Evolutionary conservation across 1,284 basidiomycete species (phyloP).

Genomic region (Moniliophthora roreri): DNA sequence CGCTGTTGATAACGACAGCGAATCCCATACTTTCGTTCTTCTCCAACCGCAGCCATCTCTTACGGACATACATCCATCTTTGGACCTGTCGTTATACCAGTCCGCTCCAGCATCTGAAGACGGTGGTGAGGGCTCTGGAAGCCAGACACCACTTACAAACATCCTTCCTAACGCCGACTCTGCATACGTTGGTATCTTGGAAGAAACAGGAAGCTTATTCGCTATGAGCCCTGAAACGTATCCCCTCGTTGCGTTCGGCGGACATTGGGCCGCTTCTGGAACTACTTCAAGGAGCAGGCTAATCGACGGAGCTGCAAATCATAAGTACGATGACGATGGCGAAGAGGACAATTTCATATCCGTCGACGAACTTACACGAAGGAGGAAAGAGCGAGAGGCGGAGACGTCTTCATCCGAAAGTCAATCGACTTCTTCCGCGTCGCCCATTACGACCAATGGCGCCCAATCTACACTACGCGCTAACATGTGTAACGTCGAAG

Average conservation of each 20-base stretch:
- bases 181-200: slow-evolving; percentile 75
- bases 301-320: slow-evolving; percentile 19
- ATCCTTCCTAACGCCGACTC: slow-evolving; percentile 49
- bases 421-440: slow-evolving; percentile 22
- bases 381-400: slow-evolving; percentile 20
- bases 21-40: slow-evolving; percentile 65
- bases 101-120: neutral
- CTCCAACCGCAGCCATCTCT: slow-evolving; percentile 75
- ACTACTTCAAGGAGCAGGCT: neutral
- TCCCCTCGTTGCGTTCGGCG: slow-evolving; percentile 73
- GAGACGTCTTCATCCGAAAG: slow-evolving; percentile 7
- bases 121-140: neutral
- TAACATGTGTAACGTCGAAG: neutral
- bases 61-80: slow-evolving; percentile 55
- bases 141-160: slow-evolving; percentile 5
- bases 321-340: neutral
- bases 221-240: slow-evolving; percentile 75
- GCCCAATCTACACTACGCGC: neutral
- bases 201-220: slow-evolving; percentile 70
- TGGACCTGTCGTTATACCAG: slow-evolving; percentile 3
- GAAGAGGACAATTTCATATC: slow-evolving; percentile 32
- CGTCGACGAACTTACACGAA: slow-evolving; percentile 37
- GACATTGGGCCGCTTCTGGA: slow-evolving; percentile 21
- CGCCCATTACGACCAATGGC: neutral
- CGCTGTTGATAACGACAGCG: neutral